phyloP scores from a whole-genome alignment of 2,329 filamentous ascomycete species.

The Fusarium cicatricum region DNA sequence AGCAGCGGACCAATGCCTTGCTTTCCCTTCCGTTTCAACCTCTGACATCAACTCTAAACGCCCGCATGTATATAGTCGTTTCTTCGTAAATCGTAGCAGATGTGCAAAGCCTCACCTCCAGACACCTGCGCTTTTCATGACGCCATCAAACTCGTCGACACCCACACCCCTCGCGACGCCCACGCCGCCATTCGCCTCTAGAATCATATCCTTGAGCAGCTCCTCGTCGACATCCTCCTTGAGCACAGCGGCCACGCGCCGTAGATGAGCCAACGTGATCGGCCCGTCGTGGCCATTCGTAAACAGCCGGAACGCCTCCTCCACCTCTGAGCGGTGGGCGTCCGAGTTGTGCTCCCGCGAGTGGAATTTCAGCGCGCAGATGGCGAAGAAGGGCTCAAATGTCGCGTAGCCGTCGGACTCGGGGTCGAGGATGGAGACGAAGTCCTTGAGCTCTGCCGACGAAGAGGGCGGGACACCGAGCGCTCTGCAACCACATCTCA shows the following conservation, averaged over 20 bases:
- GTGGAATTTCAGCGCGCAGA: conserved; percentile 87
- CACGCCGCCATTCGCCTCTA: conserved; percentile 87
- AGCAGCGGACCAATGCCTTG: background rate
- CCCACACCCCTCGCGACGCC: conserved; percentile 76
- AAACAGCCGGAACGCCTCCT: conserved; percentile 85
- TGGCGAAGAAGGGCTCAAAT: conserved; percentile 84
- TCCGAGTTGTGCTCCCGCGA: conserved; percentile 61
- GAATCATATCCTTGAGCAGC: conserved; percentile 89
- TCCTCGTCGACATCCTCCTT: conserved; percentile 87
- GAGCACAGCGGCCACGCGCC: conserved; percentile 79
- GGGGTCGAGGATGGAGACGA: conserved; percentile 84
- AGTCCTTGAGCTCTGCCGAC: conserved; percentile 74
- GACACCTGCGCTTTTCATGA: conserved; percentile 85
- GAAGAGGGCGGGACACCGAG: conserved; percentile 75
- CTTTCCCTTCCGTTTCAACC: background rate
- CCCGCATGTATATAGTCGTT: conserved; percentile 15
- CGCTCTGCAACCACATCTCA: conserved; percentile 62
- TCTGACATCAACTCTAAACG: conserved; percentile 9
- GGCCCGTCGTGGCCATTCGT: conserved; percentile 62
- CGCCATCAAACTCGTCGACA: conserved; percentile 82
- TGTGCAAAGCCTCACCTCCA: conserved; percentile 68
- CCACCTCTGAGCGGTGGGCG: conserved; percentile 71
- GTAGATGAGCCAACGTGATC: conserved; percentile 84
- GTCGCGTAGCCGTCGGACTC: conserved; percentile 78
- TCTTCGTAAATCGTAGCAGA: conserved; percentile 28